Base-by-base conservation (phyloP, 2,329 filamentous ascomycete species). In the Aureobasidium sp. region DNA sequence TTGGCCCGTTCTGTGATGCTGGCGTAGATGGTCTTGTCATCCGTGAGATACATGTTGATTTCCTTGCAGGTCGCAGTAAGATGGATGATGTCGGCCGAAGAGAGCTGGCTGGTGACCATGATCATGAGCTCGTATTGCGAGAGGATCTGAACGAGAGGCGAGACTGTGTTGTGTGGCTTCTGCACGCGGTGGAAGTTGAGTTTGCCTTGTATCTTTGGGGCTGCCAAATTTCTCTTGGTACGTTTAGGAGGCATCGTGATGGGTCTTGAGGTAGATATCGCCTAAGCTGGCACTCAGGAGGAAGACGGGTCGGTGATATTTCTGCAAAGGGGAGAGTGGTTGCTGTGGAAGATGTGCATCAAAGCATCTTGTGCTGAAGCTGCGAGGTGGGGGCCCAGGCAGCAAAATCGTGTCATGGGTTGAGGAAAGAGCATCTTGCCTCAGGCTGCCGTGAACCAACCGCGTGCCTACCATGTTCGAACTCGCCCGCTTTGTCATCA, bases 41-140 rank as follows among this genome's bases (percentile, higher is more conserved):
- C 32, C 2, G 47, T 48, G 8, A 65, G 24, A n/a, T 64, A 65
- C 8, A n/a, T 37, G 34, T 59, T 59, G 24, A 62, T 60, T 15
- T 65, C 64, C 41, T 50, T 64, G 44, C 47, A 62, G 1, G 63
- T 64, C 1, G 59, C 46, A 20, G 59, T 63, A 7, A 65, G 64
- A 32, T 65, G 62, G 9, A 64, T 26, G 29, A 65, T 44, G 59
- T 65, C 64, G 12, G 64, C 64, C 15, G 62, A 60, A 3, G 62
- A 63, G 15, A 61, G 55, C 13, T 48, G 55, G 6, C 48, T 26
- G 43, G 55, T 59, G 20, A 59, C 44, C 55, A 59, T 59, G 37
- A 47, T 36, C 55, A 59, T 59, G 13, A 59, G 44, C 34, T 59
- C 20, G 24, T 59, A 59, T 13, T 59, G 55, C 27, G 55, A 59